A percentile compares a stretch with the other conserved stretches of the same genome.
These are phyloP conservation scores for Cryptococcus sp. DNA, from an alignment of 1,284 basidiomycete species.

Conservation along the genomic window DNA sequence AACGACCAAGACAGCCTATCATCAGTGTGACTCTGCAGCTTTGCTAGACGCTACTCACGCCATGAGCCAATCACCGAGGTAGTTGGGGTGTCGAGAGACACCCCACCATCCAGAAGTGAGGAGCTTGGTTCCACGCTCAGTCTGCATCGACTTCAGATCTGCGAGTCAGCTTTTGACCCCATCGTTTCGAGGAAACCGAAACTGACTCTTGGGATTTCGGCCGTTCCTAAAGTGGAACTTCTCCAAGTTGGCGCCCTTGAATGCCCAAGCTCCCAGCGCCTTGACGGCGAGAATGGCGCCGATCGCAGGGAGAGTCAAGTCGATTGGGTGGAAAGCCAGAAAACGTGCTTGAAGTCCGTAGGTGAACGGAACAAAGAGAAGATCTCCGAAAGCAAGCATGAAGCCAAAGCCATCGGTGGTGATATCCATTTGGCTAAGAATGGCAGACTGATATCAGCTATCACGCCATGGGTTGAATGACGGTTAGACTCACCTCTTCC, in stretches of 20 bases:
- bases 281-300: conserved; percentile 64
- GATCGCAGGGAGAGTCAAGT: conserved; percentile 65
- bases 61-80: conserved; percentile 14
- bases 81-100: conserved; percentile 70
- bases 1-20: conserved; percentile 71
- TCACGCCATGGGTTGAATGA: not conserved
- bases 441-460: conserved; percentile 51
- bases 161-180: not conserved
- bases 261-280: conserved; percentile 81
- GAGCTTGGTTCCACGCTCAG: conserved; percentile 80
- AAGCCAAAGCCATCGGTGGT: conserved; percentile 97
- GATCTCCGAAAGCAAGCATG: conserved; percentile 93
- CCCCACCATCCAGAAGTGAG: conserved; percentile 99
- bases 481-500: conserved; percentile 64
- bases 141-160: conserved; percentile 75
- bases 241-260: conserved; percentile 81
- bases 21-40: no score
- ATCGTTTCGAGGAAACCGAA: no score
- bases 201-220: conserved; percentile 76
- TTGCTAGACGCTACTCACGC: no score
- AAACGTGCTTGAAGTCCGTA: conserved; percentile 93
- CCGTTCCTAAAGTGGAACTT: conserved; percentile 96
- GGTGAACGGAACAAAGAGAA: conserved; percentile 90
- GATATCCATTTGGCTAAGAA: conserved; percentile 97
- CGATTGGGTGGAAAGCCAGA: conserved; percentile 78